Base-by-base conservation (phyloP, 1,139 yeast species). In the Candida sanyaensis region DNA sequence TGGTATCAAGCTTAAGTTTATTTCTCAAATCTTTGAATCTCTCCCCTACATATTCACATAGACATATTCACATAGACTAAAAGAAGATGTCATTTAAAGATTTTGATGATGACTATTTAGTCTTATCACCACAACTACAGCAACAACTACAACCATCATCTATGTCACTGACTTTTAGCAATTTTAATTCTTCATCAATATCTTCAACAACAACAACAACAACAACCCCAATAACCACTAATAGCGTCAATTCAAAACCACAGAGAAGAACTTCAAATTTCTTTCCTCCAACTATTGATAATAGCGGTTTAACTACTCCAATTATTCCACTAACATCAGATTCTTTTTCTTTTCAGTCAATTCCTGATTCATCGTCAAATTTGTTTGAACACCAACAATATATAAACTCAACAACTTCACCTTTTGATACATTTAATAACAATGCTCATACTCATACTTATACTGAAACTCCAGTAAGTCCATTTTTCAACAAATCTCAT, bases 231-330 rank as follows among this genome's bases (percentile, higher is more conserved):
- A 12, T 11, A 10, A 26, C 24, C n/a, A 28, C 27, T 24, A 33
- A 21, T 37, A 42, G 33, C 21, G 21, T 17, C 21, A 37, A 29
- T n/a, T 12, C 43, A 12, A 26, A 33, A 13, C 32, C 11, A 33
- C 40, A 38, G 37, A 41, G 53, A 43, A 28, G 51, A 23, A 48
- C 50, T 2, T 48, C 51, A 7, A 48, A 48, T 33, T 50, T 50
- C 36, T 48, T 48, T 30, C 53, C 53, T 28, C 53, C 53, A 7
- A 31, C 48, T 23, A 21, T 36, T 28, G 38, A 27, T 24, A 38
- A 12, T 23, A 39, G 27, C 13, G 8, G 36, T 4, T 9, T 41
- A 32, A 36, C 47, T n/a, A 41, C 47, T 8, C 47, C 47, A 13
- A 36, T n/a, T 28, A 27, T 41, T 13, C 36, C 33, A 12, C 5